These are phyloP conservation scores for Voacanga thouarsii DNA, from an alignment of 257 asterid species.

Conservation along the genomic window DNA sequence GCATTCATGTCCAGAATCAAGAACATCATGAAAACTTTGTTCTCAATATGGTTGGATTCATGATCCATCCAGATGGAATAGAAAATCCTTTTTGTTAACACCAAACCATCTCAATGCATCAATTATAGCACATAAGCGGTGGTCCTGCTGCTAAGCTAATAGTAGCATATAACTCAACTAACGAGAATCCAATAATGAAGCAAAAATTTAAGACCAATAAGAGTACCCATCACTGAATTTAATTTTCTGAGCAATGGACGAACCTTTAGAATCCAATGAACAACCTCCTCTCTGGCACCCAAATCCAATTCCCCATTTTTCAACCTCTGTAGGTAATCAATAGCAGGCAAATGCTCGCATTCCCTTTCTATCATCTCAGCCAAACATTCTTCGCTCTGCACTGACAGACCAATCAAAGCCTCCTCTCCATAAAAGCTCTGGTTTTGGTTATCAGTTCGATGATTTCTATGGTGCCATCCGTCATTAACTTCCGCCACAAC, in stretches of 20 bases:
- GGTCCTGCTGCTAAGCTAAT: not conserved
- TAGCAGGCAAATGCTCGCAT: conserved; percentile 36
- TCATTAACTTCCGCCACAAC: conserved; percentile 20
- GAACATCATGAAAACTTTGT: conserved; percentile 7
- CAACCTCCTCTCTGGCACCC: conserved; percentile 32
- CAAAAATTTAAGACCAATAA: not conserved
- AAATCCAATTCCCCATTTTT: conserved; percentile 40
- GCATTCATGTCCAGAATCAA: conserved; percentile 19
- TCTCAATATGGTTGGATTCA: not conserved
- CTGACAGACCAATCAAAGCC: conserved; percentile 28
- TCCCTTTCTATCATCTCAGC: conserved; percentile 37
- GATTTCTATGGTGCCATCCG: conserved; percentile 22
- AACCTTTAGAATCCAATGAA: conserved; percentile 49
- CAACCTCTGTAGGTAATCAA: conserved; percentile 39
- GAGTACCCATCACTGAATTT: conserved; percentile 5
- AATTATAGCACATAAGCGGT: not conserved
- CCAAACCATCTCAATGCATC: not conserved
- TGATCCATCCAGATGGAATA: not conserved
- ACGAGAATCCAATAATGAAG: not conserved
- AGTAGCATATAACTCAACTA: not conserved
- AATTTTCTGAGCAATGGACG: conserved; percentile 13
- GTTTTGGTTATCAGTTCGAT: conserved; percentile 16
- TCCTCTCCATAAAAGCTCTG: conserved; percentile 21
- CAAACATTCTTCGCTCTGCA: conserved; percentile 37
- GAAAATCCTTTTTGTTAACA: not conserved